These are phyloP conservation scores for Nakataea oryzae DNA, from an alignment of 2,329 filamentous ascomycete species.

Conservation along the genomic window DNA sequence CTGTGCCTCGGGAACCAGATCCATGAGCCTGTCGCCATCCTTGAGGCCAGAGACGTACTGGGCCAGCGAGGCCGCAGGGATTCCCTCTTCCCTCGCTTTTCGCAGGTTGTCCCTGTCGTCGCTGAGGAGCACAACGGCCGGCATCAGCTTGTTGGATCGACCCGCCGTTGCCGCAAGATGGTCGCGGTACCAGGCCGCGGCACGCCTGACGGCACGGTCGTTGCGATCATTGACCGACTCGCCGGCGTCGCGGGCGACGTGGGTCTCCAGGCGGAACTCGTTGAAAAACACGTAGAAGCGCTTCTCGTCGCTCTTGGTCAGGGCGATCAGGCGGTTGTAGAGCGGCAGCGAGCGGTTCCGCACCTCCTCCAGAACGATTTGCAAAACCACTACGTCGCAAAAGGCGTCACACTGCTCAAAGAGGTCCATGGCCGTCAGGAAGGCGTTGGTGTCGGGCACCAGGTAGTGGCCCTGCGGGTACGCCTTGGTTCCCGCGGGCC, in stretches of 20 bases:
- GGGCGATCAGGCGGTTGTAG: constrained; percentile 82
- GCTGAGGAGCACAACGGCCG: constrained; percentile 83
- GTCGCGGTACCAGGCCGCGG: constrained; percentile 81
- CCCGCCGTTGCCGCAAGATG: constrained; percentile 44
- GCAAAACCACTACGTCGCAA: constrained; percentile 91
- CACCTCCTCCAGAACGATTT: constrained; percentile 93
- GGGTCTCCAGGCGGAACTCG: constrained; percentile 89
- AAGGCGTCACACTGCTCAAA: constrained; percentile 90
- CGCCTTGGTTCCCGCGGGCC: constrained; percentile 69
- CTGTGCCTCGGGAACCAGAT: constrained; percentile 81
- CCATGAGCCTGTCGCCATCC: constrained; percentile 74
- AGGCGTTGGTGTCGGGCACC: constrained; percentile 89
- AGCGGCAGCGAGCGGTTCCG: constrained; percentile 87
- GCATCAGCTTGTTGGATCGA: constrained; percentile 26
- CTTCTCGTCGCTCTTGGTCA: constrained; percentile 94
- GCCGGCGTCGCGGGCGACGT: constrained; percentile 55
- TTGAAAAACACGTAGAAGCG: constrained; percentile 99
- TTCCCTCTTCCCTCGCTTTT: constrained; percentile 66
- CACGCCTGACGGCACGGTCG: constrained; percentile 77
- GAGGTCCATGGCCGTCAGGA: constrained; percentile 91
- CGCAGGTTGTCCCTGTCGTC: constrained; percentile 82
- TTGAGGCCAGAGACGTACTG: constrained; percentile 80
- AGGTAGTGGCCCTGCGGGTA: constrained; percentile 89
- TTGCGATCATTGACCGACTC: constrained; percentile 93
- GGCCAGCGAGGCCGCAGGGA: constrained; percentile 57